These are phyloP conservation scores for Seiridium cupressi DNA, from an alignment of 2,329 filamentous ascomycete species.

Conservation along the genomic window DNA sequence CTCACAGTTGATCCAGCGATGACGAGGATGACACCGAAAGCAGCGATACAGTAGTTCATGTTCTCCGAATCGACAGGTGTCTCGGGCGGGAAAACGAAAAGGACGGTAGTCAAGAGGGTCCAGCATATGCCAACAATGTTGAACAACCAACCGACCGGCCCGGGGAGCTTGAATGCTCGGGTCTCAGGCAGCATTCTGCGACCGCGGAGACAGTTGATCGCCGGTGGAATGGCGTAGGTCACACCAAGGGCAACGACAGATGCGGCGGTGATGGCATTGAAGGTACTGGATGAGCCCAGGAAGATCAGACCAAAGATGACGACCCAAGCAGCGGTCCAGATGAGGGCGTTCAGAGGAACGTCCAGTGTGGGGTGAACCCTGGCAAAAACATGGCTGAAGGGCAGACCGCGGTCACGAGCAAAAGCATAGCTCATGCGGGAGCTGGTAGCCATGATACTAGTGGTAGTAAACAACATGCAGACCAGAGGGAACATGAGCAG, in stretches of 20 bases:
- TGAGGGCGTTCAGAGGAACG: conserved; percentile 65
- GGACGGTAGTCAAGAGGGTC: conserved; percentile 67
- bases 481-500: conserved; percentile 66
- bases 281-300: conserved; percentile 64
- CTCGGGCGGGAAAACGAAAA: conserved; percentile 73
- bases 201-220: conserved; percentile 66
- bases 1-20: conserved; percentile 35
- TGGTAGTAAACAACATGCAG: conserved; percentile 63
- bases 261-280: conserved; percentile 69
- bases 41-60: conserved; percentile 62
- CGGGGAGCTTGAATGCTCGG: conserved; percentile 55
- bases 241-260: conserved; percentile 71
- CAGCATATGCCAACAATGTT: conserved; percentile 64
- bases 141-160: conserved; percentile 54
- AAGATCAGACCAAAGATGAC: conserved; percentile 70
- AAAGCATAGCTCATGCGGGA: conserved; percentile 68
- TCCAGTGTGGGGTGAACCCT: conserved; percentile 59
- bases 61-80: conserved; percentile 62
- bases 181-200: conserved; percentile 61
- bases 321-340: conserved; percentile 58
- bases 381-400: conserved; percentile 38
- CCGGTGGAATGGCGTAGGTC: conserved; percentile 72
- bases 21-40: conserved; percentile 45
- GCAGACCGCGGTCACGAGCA: conserved; percentile 65
- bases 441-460: conserved; percentile 64